Base-by-base conservation (phyloP, 371 early-diverging fungal genomes). In the Lichtheimia hyalospora region DNA sequence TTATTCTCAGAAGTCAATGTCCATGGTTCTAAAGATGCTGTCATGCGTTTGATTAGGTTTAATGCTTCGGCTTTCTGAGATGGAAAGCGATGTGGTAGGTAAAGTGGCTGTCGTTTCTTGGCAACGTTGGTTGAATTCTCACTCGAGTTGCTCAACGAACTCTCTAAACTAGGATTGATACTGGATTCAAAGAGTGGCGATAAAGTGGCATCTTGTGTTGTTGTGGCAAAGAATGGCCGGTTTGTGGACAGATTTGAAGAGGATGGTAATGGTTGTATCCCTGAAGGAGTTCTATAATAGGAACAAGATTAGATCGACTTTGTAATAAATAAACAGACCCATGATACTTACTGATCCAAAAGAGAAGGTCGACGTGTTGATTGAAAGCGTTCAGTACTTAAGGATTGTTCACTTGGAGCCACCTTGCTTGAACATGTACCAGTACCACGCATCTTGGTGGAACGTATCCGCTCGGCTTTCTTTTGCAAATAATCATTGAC, bases 401-500 rank as follows among this genome's bases (percentile, higher is more conserved):
- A 34, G 12, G 43, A 48, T 39, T 5, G 43, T 5, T 28, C 39
- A 39, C 57, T 57, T 2, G 28, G 2, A 10, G 58, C 28, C 13
- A 51, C 40, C 14, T 28, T 28, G 4, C 50, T 27, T 21, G 50
- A n/a, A 23, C 34, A 13, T 24, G 53, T 44, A 23, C 44, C 42
- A 49, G 39, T 53, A 46, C 16, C 28, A 20, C 53, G 60, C 44
- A 60, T 28, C 15, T 53, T 43, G 2, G 39, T 43, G 5, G 60
- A 14, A 43, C 69, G 67, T 59, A 69, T 65, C 16, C 75, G 78
- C 1, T 81, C 75, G 15, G 85, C 82, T 57, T 87, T 83, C 63
- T 81, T 83, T 54, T 84, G 77, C 34, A 89, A 73, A 61, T 89
- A 87, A 4, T 79, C 82, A 18, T 86, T 82, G 39, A 89, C 75